Percentiles rank a stretch among this genome's conserved stretches.
Evolutionary conservation across 495 filamentous ascomycete genomes (phyloP).

Genomic region (Cercophora samala): DNA sequence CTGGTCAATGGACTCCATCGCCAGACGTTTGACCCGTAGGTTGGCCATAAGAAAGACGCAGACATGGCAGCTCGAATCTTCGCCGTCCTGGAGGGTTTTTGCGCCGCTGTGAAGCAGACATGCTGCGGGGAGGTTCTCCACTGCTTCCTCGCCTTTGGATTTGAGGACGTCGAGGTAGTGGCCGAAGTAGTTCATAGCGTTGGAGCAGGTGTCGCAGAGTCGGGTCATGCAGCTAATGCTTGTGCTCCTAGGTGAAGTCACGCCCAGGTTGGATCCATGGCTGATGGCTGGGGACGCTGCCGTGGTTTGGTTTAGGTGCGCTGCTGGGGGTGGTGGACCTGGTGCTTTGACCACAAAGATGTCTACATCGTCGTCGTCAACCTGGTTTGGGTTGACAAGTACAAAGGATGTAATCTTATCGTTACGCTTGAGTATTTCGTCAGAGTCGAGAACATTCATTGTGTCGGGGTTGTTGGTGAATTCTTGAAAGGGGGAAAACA

Average conservation of each 20-base stretch:
- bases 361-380: background rate
- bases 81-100: background rate
- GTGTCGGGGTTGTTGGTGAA: background rate
- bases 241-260: too few species aligned
- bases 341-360: background rate
- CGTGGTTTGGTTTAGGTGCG: background rate
- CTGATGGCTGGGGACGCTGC: background rate
- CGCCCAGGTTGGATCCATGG: background rate
- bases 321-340: too few species aligned
- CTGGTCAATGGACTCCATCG: constrained; percentile 12
- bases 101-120: background rate
- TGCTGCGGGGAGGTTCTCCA: background rate
- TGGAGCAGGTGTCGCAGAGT: background rate
- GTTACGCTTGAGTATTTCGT: background rate
- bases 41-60: constrained; percentile 15
- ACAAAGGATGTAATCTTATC: background rate
- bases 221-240: background rate
- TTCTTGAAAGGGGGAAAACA: background rate
- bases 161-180: background rate
- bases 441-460: background rate
- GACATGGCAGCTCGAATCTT: background rate
- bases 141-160: background rate
- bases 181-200: background rate
- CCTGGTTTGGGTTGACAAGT: background rate
- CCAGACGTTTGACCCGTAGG: constrained; percentile 12